Percentiles rank a stretch among this genome's conserved stretches.
Evolutionary conservation across 2,329 filamentous ascomycete species (phyloP).

Genomic region (Aureobasidium sp.): DNA sequence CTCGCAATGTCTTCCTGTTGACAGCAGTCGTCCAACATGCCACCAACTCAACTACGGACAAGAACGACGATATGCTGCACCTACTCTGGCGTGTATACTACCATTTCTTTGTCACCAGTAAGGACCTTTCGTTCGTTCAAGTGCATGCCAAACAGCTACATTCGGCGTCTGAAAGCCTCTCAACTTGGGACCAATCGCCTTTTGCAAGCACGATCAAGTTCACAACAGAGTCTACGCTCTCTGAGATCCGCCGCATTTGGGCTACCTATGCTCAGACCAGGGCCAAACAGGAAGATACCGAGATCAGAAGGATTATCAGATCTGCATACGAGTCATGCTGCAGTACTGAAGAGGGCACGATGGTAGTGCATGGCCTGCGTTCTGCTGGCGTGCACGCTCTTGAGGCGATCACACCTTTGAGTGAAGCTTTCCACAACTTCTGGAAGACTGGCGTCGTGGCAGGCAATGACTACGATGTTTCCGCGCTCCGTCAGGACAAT

Average conservation of each 20-base stretch:
- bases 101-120: slow-evolving; percentile 41
- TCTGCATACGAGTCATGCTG: neutral
- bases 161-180: slow-evolving; percentile 31
- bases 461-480: slow-evolving; percentile 14
- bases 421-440: slow-evolving; percentile 21
- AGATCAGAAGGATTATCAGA: neutral
- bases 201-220: slow-evolving; percentile 45
- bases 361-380: slow-evolving; percentile 12
- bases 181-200: slow-evolving; percentile 20
- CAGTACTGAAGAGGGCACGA: neutral
- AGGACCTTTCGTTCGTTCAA: slow-evolving; percentile 33
- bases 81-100: slow-evolving; percentile 53
- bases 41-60: neutral
- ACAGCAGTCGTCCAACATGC: slow-evolving; percentile 44
- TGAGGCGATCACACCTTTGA: slow-evolving; percentile 16
- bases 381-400: slow-evolving; percentile 26
- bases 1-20: slow-evolving; percentile 50
- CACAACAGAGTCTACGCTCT: slow-evolving; percentile 43
- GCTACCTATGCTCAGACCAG: slow-evolving; percentile 25
- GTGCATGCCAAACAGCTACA: slow-evolving; percentile 42
- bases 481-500: slow-evolving; percentile 15
- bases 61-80: slow-evolving; percentile 20
- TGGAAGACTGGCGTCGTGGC: slow-evolving; percentile 28
- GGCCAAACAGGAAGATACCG: neutral
- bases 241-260: slow-evolving; percentile 38